These are phyloP conservation scores for Fusarium sp. DNA, from an alignment of 2,329 filamentous ascomycete species.

Conservation along the genomic window DNA sequence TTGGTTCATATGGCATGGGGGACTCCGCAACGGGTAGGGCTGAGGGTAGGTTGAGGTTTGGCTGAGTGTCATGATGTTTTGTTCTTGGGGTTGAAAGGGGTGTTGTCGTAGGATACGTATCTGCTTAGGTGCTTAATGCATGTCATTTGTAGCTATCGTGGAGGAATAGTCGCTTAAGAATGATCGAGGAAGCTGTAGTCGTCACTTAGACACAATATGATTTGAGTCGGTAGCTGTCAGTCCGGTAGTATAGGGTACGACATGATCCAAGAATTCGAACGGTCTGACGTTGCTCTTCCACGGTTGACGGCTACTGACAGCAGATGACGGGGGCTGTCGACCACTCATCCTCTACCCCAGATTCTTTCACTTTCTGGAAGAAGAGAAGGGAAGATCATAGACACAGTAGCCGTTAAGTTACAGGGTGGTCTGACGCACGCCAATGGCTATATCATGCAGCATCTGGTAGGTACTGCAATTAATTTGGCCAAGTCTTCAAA, in stretches of 20 bases:
- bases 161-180: not conserved
- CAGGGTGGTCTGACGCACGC: slow-evolving; percentile 26
- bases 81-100: slow-evolving; percentile 29
- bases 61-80: slow-evolving; percentile 43
- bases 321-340: not conserved
- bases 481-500: slow-evolving; percentile 15
- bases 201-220: not conserved
- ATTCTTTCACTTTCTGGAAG: slow-evolving; percentile 16
- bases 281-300: not conserved
- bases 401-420: slow-evolving; percentile 19
- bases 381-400: slow-evolving; percentile 12
- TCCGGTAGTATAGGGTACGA: not conserved
- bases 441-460: slow-evolving; percentile 13
- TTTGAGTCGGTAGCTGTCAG: not conserved
- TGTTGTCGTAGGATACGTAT: slow-evolving; percentile 29
- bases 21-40: slow-evolving; percentile 44
- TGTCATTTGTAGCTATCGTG: not conserved
- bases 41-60: slow-evolving; percentile 35
- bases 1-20: slow-evolving; percentile 31
- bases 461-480: not conserved
- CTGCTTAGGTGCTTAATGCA: not conserved
- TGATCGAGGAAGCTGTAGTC: not conserved
- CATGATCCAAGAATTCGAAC: not conserved
- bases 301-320: slow-evolving; percentile 8
- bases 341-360: slow-evolving; percentile 13